phyloP scores from a whole-genome alignment of 164 flowering plant species.

The Hamamelis virginiana region DNA sequence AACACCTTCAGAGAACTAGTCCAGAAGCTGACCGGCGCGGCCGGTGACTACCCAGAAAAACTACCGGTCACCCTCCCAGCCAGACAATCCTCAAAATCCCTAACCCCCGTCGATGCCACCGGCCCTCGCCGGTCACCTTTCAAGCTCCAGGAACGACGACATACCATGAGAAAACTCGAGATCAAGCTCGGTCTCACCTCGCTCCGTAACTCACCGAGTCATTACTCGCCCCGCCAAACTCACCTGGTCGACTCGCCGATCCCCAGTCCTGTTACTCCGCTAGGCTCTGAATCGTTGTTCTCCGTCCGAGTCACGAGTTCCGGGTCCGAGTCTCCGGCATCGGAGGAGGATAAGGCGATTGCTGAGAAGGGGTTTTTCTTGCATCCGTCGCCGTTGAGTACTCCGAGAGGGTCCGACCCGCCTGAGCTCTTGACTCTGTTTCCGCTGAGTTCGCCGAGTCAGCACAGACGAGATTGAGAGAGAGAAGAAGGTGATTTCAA shows the following conservation, averaged over 20 bases:
- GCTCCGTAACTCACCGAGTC: slow-evolving; percentile 14
- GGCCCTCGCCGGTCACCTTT: slow-evolving; percentile 45
- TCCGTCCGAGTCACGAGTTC: slow-evolving; percentile 14
- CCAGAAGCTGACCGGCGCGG: slow-evolving; percentile 50
- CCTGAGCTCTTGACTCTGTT: slow-evolving; percentile 51
- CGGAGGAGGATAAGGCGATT: slow-evolving; percentile 46
- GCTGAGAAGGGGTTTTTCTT: slow-evolving; percentile 49
- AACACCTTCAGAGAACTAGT: slow-evolving; percentile 45
- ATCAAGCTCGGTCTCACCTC: slow-evolving; percentile 45
- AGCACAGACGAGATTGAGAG: slow-evolving; percentile 11
- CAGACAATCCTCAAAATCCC: slow-evolving; percentile 18
- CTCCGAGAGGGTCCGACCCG: slow-evolving; percentile 42
- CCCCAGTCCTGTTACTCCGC: slow-evolving; percentile 49
- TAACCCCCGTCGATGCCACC: slow-evolving; percentile 17
- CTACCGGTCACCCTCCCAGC: slow-evolving; percentile 33
- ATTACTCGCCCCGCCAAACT: slow-evolving; percentile 16
- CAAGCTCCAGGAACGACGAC: slow-evolving; percentile 57
- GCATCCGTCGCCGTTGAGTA: slow-evolving; percentile 49
- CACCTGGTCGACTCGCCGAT: slow-evolving; percentile 20
- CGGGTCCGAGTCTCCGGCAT: slow-evolving; percentile 31
- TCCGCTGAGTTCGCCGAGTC: slow-evolving; percentile 43
- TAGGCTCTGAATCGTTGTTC: slow-evolving; percentile 30
- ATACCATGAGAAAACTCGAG: slow-evolving; percentile 45
- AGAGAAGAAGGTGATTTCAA: too few species aligned
- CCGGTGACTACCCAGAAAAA: slow-evolving; percentile 23